phyloP scores from a whole-genome alignment of 352 stramenopile genomes.

The Saprolegnia diclina region DNA sequence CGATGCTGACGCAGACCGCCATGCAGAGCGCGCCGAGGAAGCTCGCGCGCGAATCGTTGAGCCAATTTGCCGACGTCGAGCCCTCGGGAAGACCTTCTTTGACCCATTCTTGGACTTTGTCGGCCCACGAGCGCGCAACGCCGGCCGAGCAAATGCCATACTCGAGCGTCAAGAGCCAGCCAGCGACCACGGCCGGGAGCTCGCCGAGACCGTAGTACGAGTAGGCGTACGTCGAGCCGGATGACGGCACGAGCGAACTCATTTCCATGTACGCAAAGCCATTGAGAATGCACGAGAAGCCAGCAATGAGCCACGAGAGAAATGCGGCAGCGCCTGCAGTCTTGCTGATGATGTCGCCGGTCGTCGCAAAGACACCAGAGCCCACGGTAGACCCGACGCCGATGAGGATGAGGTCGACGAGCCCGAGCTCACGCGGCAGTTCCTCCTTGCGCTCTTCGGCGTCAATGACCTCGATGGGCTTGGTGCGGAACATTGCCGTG shows the following conservation, averaged over 20 bases:
- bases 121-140: constrained; percentile 64
- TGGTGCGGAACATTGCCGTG: constrained; percentile 12
- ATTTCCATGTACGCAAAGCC: constrained; percentile 56
- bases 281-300: constrained; percentile 35
- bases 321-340: constrained; percentile 39
- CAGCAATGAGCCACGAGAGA: constrained; percentile 40
- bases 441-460: constrained; percentile 47
- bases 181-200: constrained; percentile 56
- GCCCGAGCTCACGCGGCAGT: constrained; percentile 5
- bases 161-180: constrained; percentile 49
- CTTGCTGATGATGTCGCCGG: constrained; percentile 29
- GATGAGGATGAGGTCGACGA: constrained; percentile 33
- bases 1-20: constrained; percentile 32
- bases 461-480: constrained; percentile 33
- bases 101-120: constrained; percentile 49
- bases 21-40: constrained; percentile 33
- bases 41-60: constrained; percentile 29
- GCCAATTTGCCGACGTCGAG: constrained; percentile 1
- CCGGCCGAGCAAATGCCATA: constrained; percentile 54
- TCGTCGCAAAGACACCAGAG: constrained; percentile 54
- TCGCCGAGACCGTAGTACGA: constrained; percentile 63
- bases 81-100: constrained; percentile 31
- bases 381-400: constrained; percentile 40
- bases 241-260: constrained; percentile 42
- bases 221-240: constrained; percentile 67